phyloP scores from a whole-genome alignment of 2,329 filamentous ascomycete species.

The Cytospora piceicola region DNA sequence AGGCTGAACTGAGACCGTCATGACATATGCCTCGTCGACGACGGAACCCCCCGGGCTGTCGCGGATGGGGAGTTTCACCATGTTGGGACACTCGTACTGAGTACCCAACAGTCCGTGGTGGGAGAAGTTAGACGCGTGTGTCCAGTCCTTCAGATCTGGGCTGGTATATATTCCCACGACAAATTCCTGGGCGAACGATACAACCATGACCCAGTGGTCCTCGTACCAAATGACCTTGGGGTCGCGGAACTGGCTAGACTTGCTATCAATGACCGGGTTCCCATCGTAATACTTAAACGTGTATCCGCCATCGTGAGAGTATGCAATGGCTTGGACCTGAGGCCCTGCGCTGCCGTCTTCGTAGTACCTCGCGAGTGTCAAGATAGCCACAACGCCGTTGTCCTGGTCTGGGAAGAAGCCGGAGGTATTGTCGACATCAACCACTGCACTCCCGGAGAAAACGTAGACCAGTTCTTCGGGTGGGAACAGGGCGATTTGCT shows the following conservation, averaged over 20 bases:
- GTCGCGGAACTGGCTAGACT: constrained; percentile 63
- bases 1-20: constrained; percentile 60
- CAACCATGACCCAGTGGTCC: constrained; percentile 60
- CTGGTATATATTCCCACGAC: constrained; percentile 65
- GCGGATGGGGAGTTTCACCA: constrained; percentile 58
- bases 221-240: constrained; percentile 66
- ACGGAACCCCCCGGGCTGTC: constrained; percentile 33
- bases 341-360: constrained; percentile 43
- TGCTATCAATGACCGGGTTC: constrained; percentile 64
- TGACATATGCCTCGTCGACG: constrained; percentile 47
- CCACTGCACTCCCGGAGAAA: constrained; percentile 60
- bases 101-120: constrained; percentile 54
- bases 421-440: constrained; percentile 67
- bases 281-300: constrained; percentile 61
- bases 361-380: constrained; percentile 45
- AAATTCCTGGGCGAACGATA: constrained; percentile 59
- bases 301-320: constrained; percentile 64
- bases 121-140: constrained; percentile 60
- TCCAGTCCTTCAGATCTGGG: constrained; percentile 62
- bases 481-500: constrained; percentile 63
- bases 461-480: constrained; percentile 49
- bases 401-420: constrained; percentile 63
- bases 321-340: constrained; percentile 64
- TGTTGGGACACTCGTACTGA: constrained; percentile 67
- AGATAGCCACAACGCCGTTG: constrained; percentile 60